Evolutionary conservation across 73 alveolate genomes (phyloP).

Genomic region (Symbiodinium natans): DNA sequence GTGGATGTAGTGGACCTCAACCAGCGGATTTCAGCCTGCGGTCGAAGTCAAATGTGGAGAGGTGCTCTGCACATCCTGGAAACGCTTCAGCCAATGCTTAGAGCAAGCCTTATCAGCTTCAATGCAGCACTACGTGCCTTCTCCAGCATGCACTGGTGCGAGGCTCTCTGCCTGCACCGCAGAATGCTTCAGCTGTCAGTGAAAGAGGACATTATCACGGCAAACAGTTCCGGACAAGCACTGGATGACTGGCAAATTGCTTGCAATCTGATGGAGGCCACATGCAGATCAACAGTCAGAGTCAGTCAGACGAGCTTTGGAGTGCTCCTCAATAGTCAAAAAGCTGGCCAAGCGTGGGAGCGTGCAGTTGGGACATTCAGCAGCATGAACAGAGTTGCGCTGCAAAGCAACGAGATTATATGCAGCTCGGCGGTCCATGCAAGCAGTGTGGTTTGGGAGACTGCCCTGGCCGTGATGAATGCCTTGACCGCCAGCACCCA

Average conservation of each 20-base stretch:
- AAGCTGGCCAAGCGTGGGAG: not conserved
- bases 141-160: not conserved
- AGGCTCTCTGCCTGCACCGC: not conserved
- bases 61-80: not conserved
- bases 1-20: not conserved
- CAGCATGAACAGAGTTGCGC: not conserved
- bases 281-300: not conserved
- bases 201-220: not conserved
- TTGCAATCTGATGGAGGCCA: not conserved
- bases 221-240: not conserved
- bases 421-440: not conserved
- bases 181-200: not conserved
- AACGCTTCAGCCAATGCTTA: not conserved
- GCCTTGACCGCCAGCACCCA: not conserved
- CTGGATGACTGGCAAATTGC: not conserved
- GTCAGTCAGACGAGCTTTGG: conserved; percentile 3
- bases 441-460: not conserved
- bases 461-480: not conserved
- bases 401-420: not conserved
- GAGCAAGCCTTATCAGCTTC: not conserved
- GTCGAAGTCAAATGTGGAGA: not conserved
- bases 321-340: not conserved
- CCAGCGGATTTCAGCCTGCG: not conserved
- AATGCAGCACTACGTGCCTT: not conserved
- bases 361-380: not conserved